Percentiles rank a stretch among this genome's conserved stretches.
These are phyloP conservation scores for Phytophthora tentaculata DNA, from an alignment of 352 stramenopile genomes.

Conservation along the genomic window DNA sequence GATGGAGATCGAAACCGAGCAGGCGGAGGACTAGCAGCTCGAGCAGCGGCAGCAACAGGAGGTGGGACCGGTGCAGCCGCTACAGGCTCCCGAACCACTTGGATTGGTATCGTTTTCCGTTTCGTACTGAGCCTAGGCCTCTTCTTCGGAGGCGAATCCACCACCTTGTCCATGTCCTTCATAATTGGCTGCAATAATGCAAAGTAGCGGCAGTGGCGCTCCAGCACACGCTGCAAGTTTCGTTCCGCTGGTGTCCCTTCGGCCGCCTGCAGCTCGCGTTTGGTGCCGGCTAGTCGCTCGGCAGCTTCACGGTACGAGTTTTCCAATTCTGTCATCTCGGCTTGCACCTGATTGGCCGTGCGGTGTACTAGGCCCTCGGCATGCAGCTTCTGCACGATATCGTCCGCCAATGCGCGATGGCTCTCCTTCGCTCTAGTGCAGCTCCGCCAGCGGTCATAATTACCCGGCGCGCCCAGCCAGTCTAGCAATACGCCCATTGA, in stretches of 20 bases:
- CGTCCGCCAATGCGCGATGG: slow-evolving; percentile 20
- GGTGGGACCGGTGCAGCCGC: not conserved
- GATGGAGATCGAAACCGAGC: slow-evolving; percentile 5
- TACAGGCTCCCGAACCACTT: slow-evolving; percentile 3
- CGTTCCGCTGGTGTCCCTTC: slow-evolving; percentile 31
- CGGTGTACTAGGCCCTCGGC: slow-evolving; percentile 35
- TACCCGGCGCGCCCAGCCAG: slow-evolving; percentile 43
- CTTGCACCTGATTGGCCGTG: slow-evolving; percentile 25
- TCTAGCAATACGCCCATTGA: slow-evolving; percentile 61
- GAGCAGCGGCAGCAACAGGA: slow-evolving; percentile 14
- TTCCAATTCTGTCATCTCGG: slow-evolving; percentile 46
- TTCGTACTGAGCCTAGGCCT: slow-evolving; percentile 37
- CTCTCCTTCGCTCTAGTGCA: slow-evolving; percentile 11
- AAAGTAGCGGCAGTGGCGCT: slow-evolving; percentile 43
- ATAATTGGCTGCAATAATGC: slow-evolving; percentile 43
- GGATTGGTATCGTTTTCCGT: slow-evolving; percentile 14
- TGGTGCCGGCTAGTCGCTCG: slow-evolving; percentile 31
- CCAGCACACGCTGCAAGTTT: slow-evolving; percentile 31
- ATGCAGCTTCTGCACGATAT: slow-evolving; percentile 40
- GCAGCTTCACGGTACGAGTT: slow-evolving; percentile 37
- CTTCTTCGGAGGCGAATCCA: slow-evolving; percentile 23
- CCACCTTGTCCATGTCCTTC: slow-evolving; percentile 22
- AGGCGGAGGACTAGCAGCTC: slow-evolving; percentile 17
- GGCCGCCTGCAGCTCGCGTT: slow-evolving; percentile 23
- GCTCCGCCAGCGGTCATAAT: slow-evolving; percentile 52